These are phyloP conservation scores for Cardiospermum halicacabum DNA, from an alignment of 345 rosid genomes.

Conservation along the genomic window DNA sequence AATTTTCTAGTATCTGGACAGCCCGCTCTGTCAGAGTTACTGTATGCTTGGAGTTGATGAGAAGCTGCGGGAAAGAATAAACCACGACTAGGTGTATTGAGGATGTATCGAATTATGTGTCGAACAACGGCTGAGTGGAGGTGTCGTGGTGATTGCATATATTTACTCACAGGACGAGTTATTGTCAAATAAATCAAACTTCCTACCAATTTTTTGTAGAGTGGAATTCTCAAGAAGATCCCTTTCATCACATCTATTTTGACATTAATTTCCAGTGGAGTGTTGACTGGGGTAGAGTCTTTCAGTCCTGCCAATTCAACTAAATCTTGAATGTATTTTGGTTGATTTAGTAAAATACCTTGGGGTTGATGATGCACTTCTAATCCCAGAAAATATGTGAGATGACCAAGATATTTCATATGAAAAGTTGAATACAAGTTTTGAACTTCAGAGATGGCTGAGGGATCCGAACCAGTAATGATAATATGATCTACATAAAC, in stretches of 20 bases:
- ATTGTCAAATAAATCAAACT: not conserved
- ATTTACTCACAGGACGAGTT: not conserved
- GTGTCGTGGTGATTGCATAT: not conserved
- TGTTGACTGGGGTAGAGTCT: not conserved
- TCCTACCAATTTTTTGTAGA: not conserved
- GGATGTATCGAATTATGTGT: not conserved
- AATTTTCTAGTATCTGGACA: not conserved
- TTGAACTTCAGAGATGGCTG: not conserved
- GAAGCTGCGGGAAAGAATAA: not conserved
- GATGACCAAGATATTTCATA: not conserved
- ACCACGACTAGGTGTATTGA: not conserved
- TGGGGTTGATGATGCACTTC: not conserved
- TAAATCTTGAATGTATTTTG: not conserved
- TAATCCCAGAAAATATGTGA: not conserved
- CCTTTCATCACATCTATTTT: not conserved
- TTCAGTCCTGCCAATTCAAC: not conserved
- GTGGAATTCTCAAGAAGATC: not conserved
- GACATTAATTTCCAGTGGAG: slow-evolving; percentile 1
- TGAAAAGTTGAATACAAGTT: not conserved
- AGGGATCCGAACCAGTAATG: not conserved
- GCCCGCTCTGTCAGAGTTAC: not conserved
- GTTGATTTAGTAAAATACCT: not conserved
- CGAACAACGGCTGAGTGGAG: not conserved
- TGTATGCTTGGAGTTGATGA: not conserved
- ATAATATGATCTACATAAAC: slow-evolving; percentile 9